Evolutionary conservation across 2,329 filamentous ascomycete genomes (phyloP).

Genomic region (Cytospora piceae): DNA sequence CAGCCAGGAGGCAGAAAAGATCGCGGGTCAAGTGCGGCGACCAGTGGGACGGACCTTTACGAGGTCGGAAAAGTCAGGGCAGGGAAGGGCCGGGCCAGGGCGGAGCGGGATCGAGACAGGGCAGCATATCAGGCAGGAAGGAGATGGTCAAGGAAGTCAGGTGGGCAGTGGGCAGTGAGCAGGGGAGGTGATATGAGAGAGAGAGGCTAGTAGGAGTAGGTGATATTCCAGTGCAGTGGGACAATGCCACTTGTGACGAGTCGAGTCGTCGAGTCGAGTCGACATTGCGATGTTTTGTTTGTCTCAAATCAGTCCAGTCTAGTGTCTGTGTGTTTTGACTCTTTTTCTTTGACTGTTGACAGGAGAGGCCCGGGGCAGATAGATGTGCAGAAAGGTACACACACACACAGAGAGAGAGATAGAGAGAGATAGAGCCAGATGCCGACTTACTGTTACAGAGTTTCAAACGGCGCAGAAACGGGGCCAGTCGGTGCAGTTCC

Average conservation of each 20-base stretch:
- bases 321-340: background rate
- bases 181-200: background rate
- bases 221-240: conserved; percentile 11
- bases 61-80: conserved; percentile 1
- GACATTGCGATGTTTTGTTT: background rate
- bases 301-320: background rate
- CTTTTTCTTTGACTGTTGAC: background rate
- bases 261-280: background rate
- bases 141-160: background rate
- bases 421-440: background rate
- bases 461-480: conserved; percentile 2
- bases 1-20: conserved; percentile 26
- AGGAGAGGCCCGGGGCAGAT: background rate
- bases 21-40: conserved; percentile 16
- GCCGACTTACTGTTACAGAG: conserved; percentile 1
- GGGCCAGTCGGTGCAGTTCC: background rate
- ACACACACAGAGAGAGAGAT: background rate
- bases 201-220: background rate
- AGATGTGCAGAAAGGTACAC: background rate
- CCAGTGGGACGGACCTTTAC: conserved; percentile 22
- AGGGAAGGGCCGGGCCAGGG: conserved; percentile 15
- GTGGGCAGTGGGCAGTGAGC: background rate
- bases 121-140: background rate
- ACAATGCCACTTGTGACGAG: conserved; percentile 1
- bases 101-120: background rate